phyloP scores from a whole-genome alignment of 2,329 filamentous ascomycete genomes.

The Acrocalymma vagum region DNA sequence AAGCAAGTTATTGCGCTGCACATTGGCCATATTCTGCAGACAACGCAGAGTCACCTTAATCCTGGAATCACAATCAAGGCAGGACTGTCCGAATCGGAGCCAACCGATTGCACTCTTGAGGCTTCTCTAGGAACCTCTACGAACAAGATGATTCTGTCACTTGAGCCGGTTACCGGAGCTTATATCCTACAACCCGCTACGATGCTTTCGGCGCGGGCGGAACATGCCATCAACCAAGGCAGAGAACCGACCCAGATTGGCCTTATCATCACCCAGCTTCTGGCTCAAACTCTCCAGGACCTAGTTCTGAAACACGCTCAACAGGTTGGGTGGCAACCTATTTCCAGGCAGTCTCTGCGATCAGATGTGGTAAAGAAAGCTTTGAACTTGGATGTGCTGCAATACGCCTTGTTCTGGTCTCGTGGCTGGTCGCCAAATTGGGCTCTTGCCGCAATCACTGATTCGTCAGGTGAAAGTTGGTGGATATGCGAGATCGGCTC shows the following conservation, averaged over 20 bases:
- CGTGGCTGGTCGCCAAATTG: conserved; percentile 76
- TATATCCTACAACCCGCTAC: conserved; percentile 72
- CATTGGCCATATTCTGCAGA: conserved; percentile 73
- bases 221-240: conserved; percentile 70
- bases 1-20: conserved; percentile 79
- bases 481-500: conserved; percentile 43
- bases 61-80: conserved; percentile 67
- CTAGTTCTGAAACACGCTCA: conserved; percentile 68
- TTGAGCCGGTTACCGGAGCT: conserved; percentile 82
- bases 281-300: conserved; percentile 69
- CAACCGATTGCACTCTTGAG: conserved; percentile 71
- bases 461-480: conserved; percentile 46
- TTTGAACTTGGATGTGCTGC: conserved; percentile 67
- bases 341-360: conserved; percentile 34
- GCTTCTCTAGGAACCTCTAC: conserved; percentile 74
- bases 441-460: conserved; percentile 69
- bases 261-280: conserved; percentile 66
- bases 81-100: conserved; percentile 66
- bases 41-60: conserved; percentile 64
- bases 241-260: conserved; percentile 68
- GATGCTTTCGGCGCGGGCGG: conserved; percentile 56
- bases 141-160: conserved; percentile 64
- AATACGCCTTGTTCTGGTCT: conserved; percentile 75
- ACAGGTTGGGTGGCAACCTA: conserved; percentile 71
- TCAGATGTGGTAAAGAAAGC: conserved; percentile 66